Percentiles rank a stretch among this genome's conserved stretches.
These are phyloP conservation scores for Fusarium buharicum DNA, from an alignment of 2,329 filamentous ascomycete species.

Conservation along the genomic window DNA sequence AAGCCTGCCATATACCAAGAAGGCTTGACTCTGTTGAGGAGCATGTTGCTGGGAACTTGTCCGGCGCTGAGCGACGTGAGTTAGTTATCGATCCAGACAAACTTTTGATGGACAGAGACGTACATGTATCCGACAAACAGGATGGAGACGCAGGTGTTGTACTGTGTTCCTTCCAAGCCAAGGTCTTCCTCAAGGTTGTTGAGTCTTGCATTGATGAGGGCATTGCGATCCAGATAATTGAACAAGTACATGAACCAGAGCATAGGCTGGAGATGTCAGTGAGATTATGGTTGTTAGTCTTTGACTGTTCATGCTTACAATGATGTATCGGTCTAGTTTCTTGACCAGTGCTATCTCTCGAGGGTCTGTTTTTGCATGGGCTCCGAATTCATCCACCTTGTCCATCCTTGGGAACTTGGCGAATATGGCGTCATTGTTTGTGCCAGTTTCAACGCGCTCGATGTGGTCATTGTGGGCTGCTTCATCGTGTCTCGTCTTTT, in stretches of 20 bases:
- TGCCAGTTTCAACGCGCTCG: slow-evolving; percentile 22
- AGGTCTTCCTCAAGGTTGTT: slow-evolving; percentile 65
- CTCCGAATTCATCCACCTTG: slow-evolving; percentile 39
- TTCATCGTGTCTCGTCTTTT: not conserved
- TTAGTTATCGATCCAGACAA: not conserved
- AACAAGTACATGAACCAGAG: slow-evolving; percentile 55
- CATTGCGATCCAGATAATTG: slow-evolving; percentile 60
- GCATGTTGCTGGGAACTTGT: slow-evolving; percentile 54
- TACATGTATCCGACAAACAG: slow-evolving; percentile 52
- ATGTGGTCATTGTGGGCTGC: slow-evolving; percentile 19
- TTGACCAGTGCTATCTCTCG: slow-evolving; percentile 35
- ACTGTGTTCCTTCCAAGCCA: slow-evolving; percentile 53
- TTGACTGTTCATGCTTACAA: not conserved
- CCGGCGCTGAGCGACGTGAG: slow-evolving; percentile 12
- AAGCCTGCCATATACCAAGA: slow-evolving; percentile 55
- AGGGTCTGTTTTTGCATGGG: slow-evolving; percentile 36
- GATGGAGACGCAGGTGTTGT: slow-evolving; percentile 51
- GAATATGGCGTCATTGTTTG: slow-evolving; percentile 16
- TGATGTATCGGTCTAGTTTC: slow-evolving; percentile 35
- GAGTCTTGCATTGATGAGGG: slow-evolving; percentile 66
- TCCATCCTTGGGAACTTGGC: slow-evolving; percentile 36
- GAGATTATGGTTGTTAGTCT: not conserved
- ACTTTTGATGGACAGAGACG: not conserved
- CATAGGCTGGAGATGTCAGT: slow-evolving; percentile 38
- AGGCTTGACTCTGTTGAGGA: slow-evolving; percentile 54